phyloP scores from a whole-genome alignment of 2,329 filamentous ascomycete genomes.

The Leptoxyphium fumago region DNA sequence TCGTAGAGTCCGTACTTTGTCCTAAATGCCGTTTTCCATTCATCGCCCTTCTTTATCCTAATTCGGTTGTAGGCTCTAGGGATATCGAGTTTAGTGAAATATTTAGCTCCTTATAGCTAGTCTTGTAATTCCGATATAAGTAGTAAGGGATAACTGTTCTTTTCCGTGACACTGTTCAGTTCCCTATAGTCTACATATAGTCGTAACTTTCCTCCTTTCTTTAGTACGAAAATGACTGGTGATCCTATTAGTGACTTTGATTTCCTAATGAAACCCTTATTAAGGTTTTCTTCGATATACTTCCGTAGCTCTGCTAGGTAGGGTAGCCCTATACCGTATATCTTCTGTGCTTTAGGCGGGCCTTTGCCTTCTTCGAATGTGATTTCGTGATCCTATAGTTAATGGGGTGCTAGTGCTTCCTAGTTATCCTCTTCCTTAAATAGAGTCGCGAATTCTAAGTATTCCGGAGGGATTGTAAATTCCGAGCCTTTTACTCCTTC shows the following conservation, averaged over 20 bases:
- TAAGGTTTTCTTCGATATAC: neutral
- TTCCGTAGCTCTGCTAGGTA: neutral
- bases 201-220: neutral
- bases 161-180: neutral
- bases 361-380: neutral
- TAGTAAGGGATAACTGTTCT: neutral
- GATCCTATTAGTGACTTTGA: neutral
- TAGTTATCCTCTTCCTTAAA: neutral
- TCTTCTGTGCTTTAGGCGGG: neutral
- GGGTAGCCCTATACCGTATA: neutral
- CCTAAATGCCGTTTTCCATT: neutral
- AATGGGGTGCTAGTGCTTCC: neutral
- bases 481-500: neutral
- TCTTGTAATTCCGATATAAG: constrained; percentile 1
- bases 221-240: neutral
- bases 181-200: neutral
- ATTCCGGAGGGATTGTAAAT: neutral
- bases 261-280: neutral
- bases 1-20: neutral
- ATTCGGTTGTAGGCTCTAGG: neutral
- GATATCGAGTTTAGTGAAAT: neutral
- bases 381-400: neutral
- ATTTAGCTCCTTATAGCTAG: neutral
- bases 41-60: neutral
- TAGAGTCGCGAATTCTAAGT: neutral